Conservation (phyloP, 192 early-diverging fungal species). For the Coemansia sp. region DNA sequence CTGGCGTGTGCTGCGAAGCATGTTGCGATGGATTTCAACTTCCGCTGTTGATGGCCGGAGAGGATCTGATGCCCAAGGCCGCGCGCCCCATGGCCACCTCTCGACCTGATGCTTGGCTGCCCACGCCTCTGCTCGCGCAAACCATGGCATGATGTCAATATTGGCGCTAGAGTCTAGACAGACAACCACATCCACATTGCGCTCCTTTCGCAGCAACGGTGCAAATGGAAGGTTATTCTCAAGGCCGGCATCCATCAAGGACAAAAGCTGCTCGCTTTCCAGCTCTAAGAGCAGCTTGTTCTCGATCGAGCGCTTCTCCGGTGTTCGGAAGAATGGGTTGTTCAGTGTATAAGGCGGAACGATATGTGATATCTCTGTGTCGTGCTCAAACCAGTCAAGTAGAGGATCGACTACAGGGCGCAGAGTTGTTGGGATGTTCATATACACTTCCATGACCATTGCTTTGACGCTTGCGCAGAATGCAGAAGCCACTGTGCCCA, state of each 20-base stretch:
- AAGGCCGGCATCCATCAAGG: slow-evolving; percentile 76
- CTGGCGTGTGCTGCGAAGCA: slow-evolving; percentile 28
- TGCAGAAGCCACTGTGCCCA: slow-evolving; percentile 59
- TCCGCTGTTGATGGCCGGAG: slow-evolving; percentile 39
- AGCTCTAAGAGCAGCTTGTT: slow-evolving; percentile 18
- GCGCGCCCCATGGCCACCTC: slow-evolving; percentile 63
- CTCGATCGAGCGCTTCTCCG: background rate
- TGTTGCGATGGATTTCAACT: slow-evolving; percentile 18
- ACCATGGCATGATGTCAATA: slow-evolving; percentile 67
- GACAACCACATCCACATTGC: slow-evolving; percentile 70
- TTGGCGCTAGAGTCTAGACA: slow-evolving; percentile 74
- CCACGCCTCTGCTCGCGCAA: slow-evolving; percentile 65
- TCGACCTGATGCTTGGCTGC: slow-evolving; percentile 60
- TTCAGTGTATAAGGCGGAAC: slow-evolving; percentile 68
- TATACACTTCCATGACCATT: slow-evolving; percentile 48
- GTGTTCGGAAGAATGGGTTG: slow-evolving; percentile 65
- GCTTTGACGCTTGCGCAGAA: slow-evolving; percentile 52
- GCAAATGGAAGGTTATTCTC: slow-evolving; percentile 82
- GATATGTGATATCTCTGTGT: slow-evolving; percentile 58
- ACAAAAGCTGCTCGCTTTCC: slow-evolving; percentile 44
- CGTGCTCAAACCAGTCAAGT: slow-evolving; percentile 55
- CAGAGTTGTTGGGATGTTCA: slow-evolving; percentile 26
- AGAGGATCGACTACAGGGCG: slow-evolving; percentile 40
- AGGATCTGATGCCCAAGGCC: slow-evolving; percentile 52
- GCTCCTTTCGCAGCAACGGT: slow-evolving; percentile 63